Conservation (phyloP, 495 filamentous ascomycete species). For the Hypoxylon crocopeplum region DNA sequence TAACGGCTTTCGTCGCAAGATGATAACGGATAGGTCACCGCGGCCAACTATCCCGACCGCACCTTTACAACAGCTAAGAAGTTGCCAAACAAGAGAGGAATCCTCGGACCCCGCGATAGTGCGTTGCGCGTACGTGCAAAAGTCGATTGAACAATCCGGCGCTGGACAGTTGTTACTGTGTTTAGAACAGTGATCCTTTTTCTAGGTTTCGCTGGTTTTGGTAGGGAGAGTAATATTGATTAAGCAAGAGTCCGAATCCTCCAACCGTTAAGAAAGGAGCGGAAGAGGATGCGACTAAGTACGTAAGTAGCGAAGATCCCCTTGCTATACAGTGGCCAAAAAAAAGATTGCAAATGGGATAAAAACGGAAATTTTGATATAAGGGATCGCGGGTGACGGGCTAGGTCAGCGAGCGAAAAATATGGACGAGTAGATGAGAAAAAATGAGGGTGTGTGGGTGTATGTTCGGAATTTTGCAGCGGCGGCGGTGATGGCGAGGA, state of each 20-base stretch:
- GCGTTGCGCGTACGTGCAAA: constrained; percentile 23
- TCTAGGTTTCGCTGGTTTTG: constrained; percentile 8
- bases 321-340: constrained; percentile 29
- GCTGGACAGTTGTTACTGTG: background rate
- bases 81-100: too few relatives aligned
- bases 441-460: constrained; percentile 4
- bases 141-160: constrained; percentile 11
- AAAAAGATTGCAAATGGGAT: constrained; percentile 19
- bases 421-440: constrained; percentile 18
- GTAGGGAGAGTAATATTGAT: constrained; percentile 19
- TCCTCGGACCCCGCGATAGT: too few relatives aligned
- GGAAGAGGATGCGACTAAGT: constrained; percentile 28
- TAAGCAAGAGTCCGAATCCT: constrained; percentile 23
- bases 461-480: constrained; percentile 38
- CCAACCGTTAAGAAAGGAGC: constrained; percentile 28
- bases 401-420: constrained; percentile 22
- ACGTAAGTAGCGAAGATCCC: constrained; percentile 18
- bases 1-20: constrained; percentile 1
- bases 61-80: too few relatives aligned
- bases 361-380: constrained; percentile 18
- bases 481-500: constrained; percentile 45
- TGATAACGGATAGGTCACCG: background rate
- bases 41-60: constrained; percentile 3
- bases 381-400: constrained; percentile 17
- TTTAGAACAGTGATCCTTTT: constrained; percentile 20